Evolutionary conservation across 805 yeast genomes (phyloP).

Genomic region (Kuraishia ogatae): DNA sequence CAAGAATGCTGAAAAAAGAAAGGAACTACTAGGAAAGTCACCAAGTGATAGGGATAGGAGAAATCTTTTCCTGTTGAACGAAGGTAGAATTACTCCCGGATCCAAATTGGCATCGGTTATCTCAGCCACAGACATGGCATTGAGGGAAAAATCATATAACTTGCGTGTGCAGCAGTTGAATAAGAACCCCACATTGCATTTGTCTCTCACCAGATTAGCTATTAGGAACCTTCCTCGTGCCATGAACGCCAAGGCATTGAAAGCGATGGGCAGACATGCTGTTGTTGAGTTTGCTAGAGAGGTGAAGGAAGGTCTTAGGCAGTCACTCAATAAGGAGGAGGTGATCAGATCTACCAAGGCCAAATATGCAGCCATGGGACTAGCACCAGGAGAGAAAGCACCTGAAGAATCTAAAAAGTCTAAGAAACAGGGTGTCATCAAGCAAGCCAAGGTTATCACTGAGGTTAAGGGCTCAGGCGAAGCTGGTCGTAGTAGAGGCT

Average conservation of each 20-base stretch:
- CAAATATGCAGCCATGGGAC: slow-evolving; percentile 30
- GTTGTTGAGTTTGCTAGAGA: slow-evolving; percentile 91
- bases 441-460: slow-evolving; percentile 86
- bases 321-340: slow-evolving; percentile 86
- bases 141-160: slow-evolving; percentile 81
- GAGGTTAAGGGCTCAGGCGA: slow-evolving; percentile 88
- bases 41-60: slow-evolving; percentile 84
- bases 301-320: slow-evolving; percentile 66
- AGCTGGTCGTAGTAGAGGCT: slow-evolving; percentile 89
- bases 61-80: slow-evolving; percentile 78
- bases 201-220: slow-evolving; percentile 92
- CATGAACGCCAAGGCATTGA: slow-evolving; percentile 79
- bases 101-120: slow-evolving; percentile 71
- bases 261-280: slow-evolving; percentile 89
- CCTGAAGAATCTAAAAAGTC: slow-evolving; percentile 46
- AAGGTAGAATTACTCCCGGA: slow-evolving; percentile 80
- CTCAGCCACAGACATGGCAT: slow-evolving; percentile 66
- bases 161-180: slow-evolving; percentile 84
- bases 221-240: slow-evolving; percentile 90
- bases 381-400: slow-evolving; percentile 20
- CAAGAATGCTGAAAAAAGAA: slow-evolving; percentile 63
- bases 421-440: slow-evolving; percentile 83
- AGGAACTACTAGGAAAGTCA: slow-evolving; percentile 59
- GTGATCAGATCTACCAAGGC: slow-evolving; percentile 66
- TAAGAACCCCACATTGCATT: slow-evolving; percentile 84